Base-by-base conservation (phyloP, 176 grass and related monocot genomes). In the Secale cereale region DNA sequence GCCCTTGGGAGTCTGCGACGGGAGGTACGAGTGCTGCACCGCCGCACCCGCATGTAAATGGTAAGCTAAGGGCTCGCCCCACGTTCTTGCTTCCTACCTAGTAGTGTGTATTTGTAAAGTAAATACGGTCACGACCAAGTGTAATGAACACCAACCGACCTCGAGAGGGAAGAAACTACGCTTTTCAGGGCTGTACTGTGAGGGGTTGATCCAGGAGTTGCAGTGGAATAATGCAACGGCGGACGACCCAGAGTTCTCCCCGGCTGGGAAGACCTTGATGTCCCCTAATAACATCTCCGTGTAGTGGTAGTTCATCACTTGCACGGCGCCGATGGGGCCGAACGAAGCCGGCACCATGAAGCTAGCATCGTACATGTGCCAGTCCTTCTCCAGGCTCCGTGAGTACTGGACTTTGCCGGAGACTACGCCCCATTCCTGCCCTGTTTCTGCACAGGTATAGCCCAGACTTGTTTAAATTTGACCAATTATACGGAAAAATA, bases 1-100 rank as follows among this genome's bases (percentile, higher is more conserved):
- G 19, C 91, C 89, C 43, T 54, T 57, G 10, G 94, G 94, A 3
- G 94, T 97, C 56, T 90, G 57, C 3, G 89, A 91, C 59, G 94
- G 94, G 62, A 97, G 82, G 85, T 89, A 96, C 7, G 91, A 96
- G 91, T 93, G 86, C 89, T 59, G 23, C 46, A 63, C 10, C 23
- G 10, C 10, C 2, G 3, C 40, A 41, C 40, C 40, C 40, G 40
- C 40, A 41, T 41, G 40, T 41, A 41, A 41, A 41, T 41, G 40
- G 40, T 41, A 41, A 41, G 40, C 10, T 41, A 41, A 41, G 40
- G 10, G 40, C 3, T 10, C 9, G 10, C 8, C 37, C 3, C 40
- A 41, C 10, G 2, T 41, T 12, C 12, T 0, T 12, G 0, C 40
- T 41, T 41, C 40, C 40, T 41, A 41, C 40, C 3, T 37, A 37